Evolutionary conservation across 2,329 filamentous ascomycete species (phyloP).

Genomic region (Penicillium sp.): DNA sequence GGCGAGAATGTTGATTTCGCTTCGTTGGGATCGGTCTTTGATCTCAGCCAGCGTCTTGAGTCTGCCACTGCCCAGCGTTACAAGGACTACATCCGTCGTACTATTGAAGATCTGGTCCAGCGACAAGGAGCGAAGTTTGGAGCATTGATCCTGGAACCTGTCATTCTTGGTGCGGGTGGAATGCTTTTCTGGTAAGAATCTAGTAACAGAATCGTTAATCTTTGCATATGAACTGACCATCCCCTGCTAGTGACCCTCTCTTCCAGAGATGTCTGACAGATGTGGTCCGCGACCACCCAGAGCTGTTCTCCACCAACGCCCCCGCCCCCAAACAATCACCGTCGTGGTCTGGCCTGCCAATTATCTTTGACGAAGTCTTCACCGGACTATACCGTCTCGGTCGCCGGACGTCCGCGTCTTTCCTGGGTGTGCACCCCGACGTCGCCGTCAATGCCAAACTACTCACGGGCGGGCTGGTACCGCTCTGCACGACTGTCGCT

Average conservation of each 20-base stretch:
- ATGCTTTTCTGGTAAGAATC: constrained; percentile 73
- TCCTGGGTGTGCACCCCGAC: constrained; percentile 67
- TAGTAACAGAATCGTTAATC: no score
- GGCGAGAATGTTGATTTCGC: constrained; percentile 46
- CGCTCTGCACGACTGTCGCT: constrained; percentile 72
- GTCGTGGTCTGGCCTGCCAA: constrained; percentile 69
- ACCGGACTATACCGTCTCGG: constrained; percentile 81
- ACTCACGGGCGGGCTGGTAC: constrained; percentile 74
- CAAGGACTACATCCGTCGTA: constrained; percentile 56
- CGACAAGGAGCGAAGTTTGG: constrained; percentile 66
- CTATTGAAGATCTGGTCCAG: constrained; percentile 53
- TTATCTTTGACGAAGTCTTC: constrained; percentile 85
- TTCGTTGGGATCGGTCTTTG: constrained; percentile 58
- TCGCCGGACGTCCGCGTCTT: constrained; percentile 65
- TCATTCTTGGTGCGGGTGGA: constrained; percentile 77
- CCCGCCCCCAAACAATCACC: constrained; percentile 14
- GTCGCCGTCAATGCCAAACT: constrained; percentile 81
- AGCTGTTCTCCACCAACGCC: constrained; percentile 50
- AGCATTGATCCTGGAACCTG: constrained; percentile 73
- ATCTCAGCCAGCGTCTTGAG: constrained; percentile 51
- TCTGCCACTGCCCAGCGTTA: constrained; percentile 54
- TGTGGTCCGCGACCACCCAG: constrained; percentile 59
- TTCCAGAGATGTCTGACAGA: constrained; percentile 72
- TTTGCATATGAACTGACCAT: background rate
- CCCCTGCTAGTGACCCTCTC: constrained; percentile 65